A percentile compares a stretch with the other conserved stretches of the same genome.
Evolutionary conservation across 2,329 filamentous ascomycete species (phyloP).

Genomic region (Calonectria pseudoturangicola): DNA sequence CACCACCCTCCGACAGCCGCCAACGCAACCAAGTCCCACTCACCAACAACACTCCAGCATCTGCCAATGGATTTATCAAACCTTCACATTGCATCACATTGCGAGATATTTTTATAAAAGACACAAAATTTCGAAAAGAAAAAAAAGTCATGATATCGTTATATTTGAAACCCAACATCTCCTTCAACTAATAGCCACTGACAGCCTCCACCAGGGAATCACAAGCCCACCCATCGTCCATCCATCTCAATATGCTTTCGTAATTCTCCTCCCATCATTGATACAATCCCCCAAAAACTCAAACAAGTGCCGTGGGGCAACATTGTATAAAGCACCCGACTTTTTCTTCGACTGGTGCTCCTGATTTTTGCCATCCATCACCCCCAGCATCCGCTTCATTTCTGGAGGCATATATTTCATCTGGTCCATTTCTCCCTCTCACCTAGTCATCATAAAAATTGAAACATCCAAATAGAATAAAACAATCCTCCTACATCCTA

Average conservation of each 20-base stretch:
- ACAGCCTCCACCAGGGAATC: conserved; percentile 49
- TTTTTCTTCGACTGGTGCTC: conserved; percentile 43
- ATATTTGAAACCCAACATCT: conserved; percentile 36
- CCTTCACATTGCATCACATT: not conserved
- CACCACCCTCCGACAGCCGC: not conserved
- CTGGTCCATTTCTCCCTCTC: conserved; percentile 4
- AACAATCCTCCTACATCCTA: conserved; percentile 20
- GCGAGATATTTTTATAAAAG: not conserved
- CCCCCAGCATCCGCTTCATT: conserved; percentile 31
- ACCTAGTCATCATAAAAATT: conserved; percentile 37
- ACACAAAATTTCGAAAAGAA: not conserved
- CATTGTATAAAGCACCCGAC: conserved; percentile 62
- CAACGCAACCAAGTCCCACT: too few species aligned
- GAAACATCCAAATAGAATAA: conserved; percentile 30
- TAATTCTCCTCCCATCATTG: conserved; percentile 8
- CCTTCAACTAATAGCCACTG: conserved; percentile 49
- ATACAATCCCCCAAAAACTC: conserved; percentile 48
- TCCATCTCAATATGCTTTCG: conserved; percentile 35
- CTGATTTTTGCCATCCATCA: conserved; percentile 46
- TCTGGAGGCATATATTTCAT: conserved; percentile 33
- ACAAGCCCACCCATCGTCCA: conserved; percentile 40
- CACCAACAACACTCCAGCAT: not conserved
- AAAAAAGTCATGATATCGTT: conserved; percentile 33
- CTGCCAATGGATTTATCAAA: not conserved
- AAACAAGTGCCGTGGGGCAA: conserved; percentile 69